These are phyloP conservation scores for Larix kaempferi DNA, from an alignment of 75 land plant genomes.

Conservation along the genomic window DNA sequence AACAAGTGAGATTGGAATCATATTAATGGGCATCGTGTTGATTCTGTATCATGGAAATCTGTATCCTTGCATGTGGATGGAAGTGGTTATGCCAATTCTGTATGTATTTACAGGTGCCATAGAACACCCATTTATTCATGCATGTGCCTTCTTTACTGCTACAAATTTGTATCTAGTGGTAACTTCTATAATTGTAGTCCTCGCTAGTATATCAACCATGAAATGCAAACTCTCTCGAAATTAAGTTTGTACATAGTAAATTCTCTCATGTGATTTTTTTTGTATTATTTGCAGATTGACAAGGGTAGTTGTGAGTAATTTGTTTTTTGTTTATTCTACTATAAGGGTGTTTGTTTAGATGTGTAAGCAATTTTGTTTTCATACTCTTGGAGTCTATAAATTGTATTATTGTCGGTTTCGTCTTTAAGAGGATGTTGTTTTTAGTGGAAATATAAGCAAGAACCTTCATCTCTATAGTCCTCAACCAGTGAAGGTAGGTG, in stretches of 20 bases:
- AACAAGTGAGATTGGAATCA: conserved; percentile 28
- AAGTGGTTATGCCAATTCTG: neutral
- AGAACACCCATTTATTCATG: conserved; percentile 83
- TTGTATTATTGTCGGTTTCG: conserved; percentile 6
- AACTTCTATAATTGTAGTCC: conserved; percentile 5
- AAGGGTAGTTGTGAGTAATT: conserved; percentile 45
- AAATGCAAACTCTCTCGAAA: neutral
- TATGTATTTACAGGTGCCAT: conserved; percentile 38
- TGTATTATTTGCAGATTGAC: conserved; percentile 55
- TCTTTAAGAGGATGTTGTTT: neutral
- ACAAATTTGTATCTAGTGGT: conserved; percentile 82
- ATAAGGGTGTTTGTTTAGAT: conserved; percentile 53
- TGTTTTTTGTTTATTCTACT: conserved; percentile 69
- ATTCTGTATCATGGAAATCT: neutral
- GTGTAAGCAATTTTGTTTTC: conserved; percentile 43
- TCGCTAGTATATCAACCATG: neutral
- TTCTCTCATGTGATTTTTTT: neutral
- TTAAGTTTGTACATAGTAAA: neutral
- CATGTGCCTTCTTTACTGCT: conserved; percentile 69
- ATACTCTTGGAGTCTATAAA: neutral
- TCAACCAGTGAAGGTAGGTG: conserved; percentile 88
- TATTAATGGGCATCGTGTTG: conserved; percentile 3
- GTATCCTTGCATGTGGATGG: neutral
- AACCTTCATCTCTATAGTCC: conserved; percentile 37
- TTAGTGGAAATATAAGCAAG: neutral